Base-by-base conservation (phyloP, 257 asterid genomes). In the Solanum tacnaense region DNA sequence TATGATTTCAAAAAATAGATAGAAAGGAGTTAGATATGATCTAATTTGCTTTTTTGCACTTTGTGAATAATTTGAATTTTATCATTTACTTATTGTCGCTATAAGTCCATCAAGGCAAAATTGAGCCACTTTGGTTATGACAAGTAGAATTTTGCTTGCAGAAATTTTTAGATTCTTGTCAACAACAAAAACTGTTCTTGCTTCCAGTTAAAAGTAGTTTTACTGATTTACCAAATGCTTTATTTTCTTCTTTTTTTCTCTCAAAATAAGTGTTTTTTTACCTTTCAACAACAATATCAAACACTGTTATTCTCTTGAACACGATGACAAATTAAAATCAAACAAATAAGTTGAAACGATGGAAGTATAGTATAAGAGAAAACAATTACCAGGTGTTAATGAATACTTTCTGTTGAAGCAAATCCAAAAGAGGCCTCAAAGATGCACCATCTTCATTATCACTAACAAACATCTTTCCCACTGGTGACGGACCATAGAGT, bases 371-470 rank as follows among this genome's bases (percentile, higher is more conserved):
- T 49, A 0, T 52, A 56, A 56, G 67, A 3, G 25, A 20, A 20
- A 20, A 56, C n/a, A 56, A 56, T 56, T 56, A 86, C 87, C 89
- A 87, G 71, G 87, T 81, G 25, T 36, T 38, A 7, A 89, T 46
- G 41, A 86, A 23, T 79, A 86, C 78, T 39, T 89, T 86, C 34
- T 89, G 85, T 39, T 89, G 91, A 21, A 78, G 70, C 85, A 89
- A 71, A 18, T 87, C 87, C 44, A 87, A 41, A 2, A 86, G 11
- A 9, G 78, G 75, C 11, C 79, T 89, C 85, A 89, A 5, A 7
- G 93, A 91, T 20, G 86, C 89, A 49, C 93, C 91, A 83, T 86
- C 88, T 71, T 76, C 84, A 46, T 89, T 20, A 20, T 56, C 78
- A 38, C 71, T 41, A 11, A 84, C 92, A 32, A 90, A 90, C 87